Evolutionary conservation across 202 grass and related monocot genomes (phyloP).

Genomic region (Hordeum pubiflorum): DNA sequence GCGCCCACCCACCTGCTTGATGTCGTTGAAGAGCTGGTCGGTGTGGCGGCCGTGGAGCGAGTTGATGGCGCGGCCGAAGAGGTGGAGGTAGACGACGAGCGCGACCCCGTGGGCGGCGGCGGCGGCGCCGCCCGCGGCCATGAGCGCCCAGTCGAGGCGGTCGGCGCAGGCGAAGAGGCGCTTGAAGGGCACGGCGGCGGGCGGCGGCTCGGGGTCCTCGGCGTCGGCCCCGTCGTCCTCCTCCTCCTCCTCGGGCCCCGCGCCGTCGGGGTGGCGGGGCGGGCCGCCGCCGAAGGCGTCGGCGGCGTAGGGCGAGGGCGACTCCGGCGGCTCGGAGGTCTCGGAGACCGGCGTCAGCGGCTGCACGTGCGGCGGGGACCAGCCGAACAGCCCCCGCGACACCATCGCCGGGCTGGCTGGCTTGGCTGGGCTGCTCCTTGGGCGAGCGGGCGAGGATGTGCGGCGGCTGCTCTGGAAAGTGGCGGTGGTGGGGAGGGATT

Average conservation of each 20-base stretch:
- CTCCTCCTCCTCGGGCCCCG: slow-evolving; percentile 33
- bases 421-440: too few relatives aligned
- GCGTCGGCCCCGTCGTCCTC: slow-evolving; percentile 38
- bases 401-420: slow-evolving; percentile 71
- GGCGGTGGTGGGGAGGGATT: slow-evolving; percentile 37
- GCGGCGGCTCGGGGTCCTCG: slow-evolving; percentile 79
- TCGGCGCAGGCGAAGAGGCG: slow-evolving; percentile 89
- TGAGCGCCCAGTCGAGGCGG: slow-evolving; percentile 77
- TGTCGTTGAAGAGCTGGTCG: slow-evolving; percentile 48
- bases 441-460: neutral
- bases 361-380: slow-evolving; percentile 97
- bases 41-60: slow-evolving; percentile 43
- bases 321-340: slow-evolving; percentile 93
- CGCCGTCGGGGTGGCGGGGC: neutral
- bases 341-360: slow-evolving; percentile 95
- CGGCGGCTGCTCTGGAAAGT: neutral
- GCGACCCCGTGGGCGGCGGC: slow-evolving; percentile 86
- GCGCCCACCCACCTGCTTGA: slow-evolving; percentile 30
- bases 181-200: slow-evolving; percentile 80
- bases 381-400: slow-evolving; percentile 87
- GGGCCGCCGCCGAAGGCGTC: slow-evolving; percentile 37
- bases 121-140: slow-evolving; percentile 58
- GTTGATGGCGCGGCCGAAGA: slow-evolving; percentile 79
- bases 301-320: slow-evolving; percentile 75
- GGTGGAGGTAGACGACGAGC: slow-evolving; percentile 91